phyloP scores from a whole-genome alignment of 805 yeast species.

The Candida sphagnicola region DNA sequence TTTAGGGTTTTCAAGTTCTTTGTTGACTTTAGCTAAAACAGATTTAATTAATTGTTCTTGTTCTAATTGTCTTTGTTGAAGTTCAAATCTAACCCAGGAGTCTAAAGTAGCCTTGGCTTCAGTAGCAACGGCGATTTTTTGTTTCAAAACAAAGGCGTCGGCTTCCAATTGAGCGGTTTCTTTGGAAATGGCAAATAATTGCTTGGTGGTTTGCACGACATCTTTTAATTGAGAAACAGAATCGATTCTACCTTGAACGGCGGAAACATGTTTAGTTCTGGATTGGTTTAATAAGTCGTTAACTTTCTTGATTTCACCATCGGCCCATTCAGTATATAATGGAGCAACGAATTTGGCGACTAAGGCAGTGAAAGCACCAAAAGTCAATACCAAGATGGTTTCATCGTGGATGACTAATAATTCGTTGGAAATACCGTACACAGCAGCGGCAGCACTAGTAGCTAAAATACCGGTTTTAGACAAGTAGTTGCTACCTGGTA shows the following conservation, averaged over 20 bases:
- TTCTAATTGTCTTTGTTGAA: slow-evolving; percentile 92
- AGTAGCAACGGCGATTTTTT: slow-evolving; percentile 76
- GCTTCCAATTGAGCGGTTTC: slow-evolving; percentile 97
- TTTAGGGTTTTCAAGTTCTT: slow-evolving; percentile 79
- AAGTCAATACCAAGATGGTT: slow-evolving; percentile 77
- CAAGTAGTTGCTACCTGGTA: slow-evolving; percentile 85
- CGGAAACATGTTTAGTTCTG: slow-evolving; percentile 84
- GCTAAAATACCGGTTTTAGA: slow-evolving; percentile 95
- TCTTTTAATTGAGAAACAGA: slow-evolving; percentile 86
- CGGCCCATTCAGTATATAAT: slow-evolving; percentile 91
- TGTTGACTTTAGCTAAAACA: slow-evolving; percentile 84
- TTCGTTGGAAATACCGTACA: slow-evolving; percentile 92
- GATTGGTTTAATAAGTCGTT: slow-evolving; percentile 79
- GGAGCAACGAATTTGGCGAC: slow-evolving; percentile 90
- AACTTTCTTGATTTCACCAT: slow-evolving; percentile 77
- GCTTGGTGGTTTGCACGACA: slow-evolving; percentile 87
- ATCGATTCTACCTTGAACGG: slow-evolving; percentile 89
- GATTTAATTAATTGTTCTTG: slow-evolving; percentile 86
- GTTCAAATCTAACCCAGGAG: slow-evolving; percentile 98
- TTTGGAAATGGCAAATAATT: slow-evolving; percentile 88
- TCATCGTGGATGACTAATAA: slow-evolving; percentile 93
- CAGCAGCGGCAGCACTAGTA: slow-evolving; percentile 89
- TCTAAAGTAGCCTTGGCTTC: slow-evolving; percentile 96
- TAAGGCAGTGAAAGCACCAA: slow-evolving; percentile 70
- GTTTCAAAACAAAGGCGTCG: slow-evolving; percentile 88